These are phyloP conservation scores for Melastoma candidum DNA, from an alignment of 441 rosid species.

Conservation along the genomic window DNA sequence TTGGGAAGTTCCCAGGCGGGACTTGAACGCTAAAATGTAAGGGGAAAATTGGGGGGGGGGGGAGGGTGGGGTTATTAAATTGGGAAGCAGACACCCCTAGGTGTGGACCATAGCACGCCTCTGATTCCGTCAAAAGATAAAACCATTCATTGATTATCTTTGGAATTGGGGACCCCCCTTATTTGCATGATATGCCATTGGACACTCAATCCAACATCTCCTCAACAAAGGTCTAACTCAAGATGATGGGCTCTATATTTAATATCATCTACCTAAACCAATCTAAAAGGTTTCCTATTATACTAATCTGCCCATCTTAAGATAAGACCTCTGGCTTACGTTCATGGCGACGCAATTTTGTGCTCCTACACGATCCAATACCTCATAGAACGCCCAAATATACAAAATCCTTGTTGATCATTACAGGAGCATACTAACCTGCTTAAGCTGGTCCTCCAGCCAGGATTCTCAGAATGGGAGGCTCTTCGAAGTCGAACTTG, in stretches of 20 bases:
- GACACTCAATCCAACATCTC: too few relatives aligned
- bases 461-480: conserved; percentile 60
- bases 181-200: conserved; percentile 22
- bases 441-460: conserved; percentile 17
- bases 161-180: conserved; percentile 9
- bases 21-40: conserved; percentile 20
- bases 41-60: conserved; percentile 15
- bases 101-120: conserved; percentile 26
- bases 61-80: conserved; percentile 14
- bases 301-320: too few relatives aligned
- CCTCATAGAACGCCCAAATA: too few relatives aligned
- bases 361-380: too few relatives aligned
- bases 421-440: conserved; percentile 20
- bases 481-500: conserved; percentile 89
- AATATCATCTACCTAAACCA: too few relatives aligned
- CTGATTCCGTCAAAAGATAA: conserved; percentile 18
- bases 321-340: too few relatives aligned
- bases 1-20: conserved; percentile 7
- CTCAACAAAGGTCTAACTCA: conserved; percentile 2
- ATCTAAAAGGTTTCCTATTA: too few relatives aligned
- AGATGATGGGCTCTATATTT: neutral
- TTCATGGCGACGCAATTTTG: too few relatives aligned
- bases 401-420: too few relatives aligned
- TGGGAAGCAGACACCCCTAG: conserved; percentile 1
- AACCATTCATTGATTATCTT: conserved; percentile 10